Percentiles rank a stretch among this genome's conserved stretches.
Conservation (phyloP, 78 protist genomes). For the Salpingoeca rosetta region DNA sequence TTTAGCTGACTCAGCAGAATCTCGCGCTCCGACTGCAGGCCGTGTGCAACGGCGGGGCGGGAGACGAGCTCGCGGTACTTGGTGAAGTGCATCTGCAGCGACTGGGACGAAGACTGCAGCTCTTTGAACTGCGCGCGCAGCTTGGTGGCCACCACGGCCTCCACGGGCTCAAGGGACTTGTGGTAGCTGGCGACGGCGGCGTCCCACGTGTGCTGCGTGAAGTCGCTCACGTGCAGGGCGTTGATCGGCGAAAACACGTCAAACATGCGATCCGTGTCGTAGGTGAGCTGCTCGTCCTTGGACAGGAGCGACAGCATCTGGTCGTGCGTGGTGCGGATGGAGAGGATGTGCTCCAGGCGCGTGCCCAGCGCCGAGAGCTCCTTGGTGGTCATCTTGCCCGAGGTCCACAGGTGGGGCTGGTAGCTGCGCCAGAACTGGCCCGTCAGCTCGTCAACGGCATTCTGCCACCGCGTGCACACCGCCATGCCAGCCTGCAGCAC, state of each 20-base stretch:
- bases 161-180: constrained; percentile 18
- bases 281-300: not conserved
- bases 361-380: not conserved
- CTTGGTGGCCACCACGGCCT: not conserved
- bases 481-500: not conserved
- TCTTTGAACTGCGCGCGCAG: not conserved
- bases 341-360: constrained; percentile 12
- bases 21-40: constrained; percentile 16
- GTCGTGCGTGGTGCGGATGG: constrained; percentile 21
- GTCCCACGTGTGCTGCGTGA: constrained; percentile 10
- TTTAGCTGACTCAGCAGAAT: constrained; percentile 16
- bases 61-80: constrained; percentile 15
- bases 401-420: not conserved
- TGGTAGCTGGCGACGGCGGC: constrained; percentile 10
- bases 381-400: not conserved
- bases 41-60: constrained; percentile 16
- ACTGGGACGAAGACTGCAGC: not conserved
- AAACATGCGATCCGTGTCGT: not conserved
- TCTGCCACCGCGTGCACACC: constrained; percentile 3
- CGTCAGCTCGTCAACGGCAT: constrained; percentile 16
- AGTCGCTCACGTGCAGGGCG: not conserved
- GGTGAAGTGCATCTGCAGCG: constrained; percentile 16
- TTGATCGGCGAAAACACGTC: not conserved
- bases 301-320: constrained; percentile 7
- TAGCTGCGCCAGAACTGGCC: constrained; percentile 3